Evolutionary conservation across 371 early-diverging fungal species (phyloP), one percentile per base, ranked within the genome.

Genomic region (Mucor plumbeus): DNA sequence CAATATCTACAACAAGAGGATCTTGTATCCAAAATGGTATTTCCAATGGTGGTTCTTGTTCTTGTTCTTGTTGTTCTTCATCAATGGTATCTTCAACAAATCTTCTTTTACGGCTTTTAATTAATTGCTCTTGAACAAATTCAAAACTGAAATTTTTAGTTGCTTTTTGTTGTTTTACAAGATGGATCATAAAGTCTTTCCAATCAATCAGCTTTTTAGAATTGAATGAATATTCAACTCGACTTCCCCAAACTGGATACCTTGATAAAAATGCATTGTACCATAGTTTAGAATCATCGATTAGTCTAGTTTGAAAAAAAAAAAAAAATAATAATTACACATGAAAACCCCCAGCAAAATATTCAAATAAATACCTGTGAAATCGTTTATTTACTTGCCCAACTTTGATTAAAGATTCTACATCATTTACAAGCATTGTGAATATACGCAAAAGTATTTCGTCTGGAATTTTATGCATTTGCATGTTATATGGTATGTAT

Each of bases 1-100:
- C 77, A 36, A 76, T 76, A 57, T 76, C 77, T 9, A 68, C 68
- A 15, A 76, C 77, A 39, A 76, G 48, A 5, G 77, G 77, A 55
- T 76, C 77, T 33, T 76, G 77, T 26, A 76, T 69, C 61, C 69
- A 68, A 47, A 73, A 76, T 0, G 77, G 77, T 15, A 61, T 43
- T 15, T 59, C 38, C 38, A 26, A 26, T 26, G 26, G 26, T 26
- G 26, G 59, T 13, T 21, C 34, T n/a, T 14, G n/a, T n/a, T 64
- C 53, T 36, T 55, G 36, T 9, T 33, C 39, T 5, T 47, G 33
- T 14, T 50, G 31, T 6, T 33, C 43, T 0, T 63, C 43, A 0
- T 53, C 60, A 0, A 40, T 40, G 8, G 33, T 34, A 7, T 43
- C 35, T 34, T 61, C 19, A 1, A 17, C 39, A 26, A 14, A 17